Percentiles rank a stretch among this genome's conserved stretches.
These are phyloP conservation scores for Talaromyces amestolkiae DNA, from an alignment of 2,329 filamentous ascomycete species.

Conservation along the genomic window DNA sequence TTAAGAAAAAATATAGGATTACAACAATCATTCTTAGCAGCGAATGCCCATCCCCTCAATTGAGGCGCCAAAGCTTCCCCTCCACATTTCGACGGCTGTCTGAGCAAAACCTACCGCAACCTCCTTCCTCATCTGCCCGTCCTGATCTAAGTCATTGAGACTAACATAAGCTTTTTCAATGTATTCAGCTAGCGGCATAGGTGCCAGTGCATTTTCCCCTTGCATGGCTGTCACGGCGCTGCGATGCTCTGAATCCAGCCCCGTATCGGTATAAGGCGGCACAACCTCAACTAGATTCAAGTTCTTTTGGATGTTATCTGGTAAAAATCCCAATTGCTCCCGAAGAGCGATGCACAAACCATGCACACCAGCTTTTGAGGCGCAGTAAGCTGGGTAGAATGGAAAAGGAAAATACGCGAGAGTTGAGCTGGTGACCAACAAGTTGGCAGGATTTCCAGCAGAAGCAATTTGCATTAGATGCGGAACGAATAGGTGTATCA, in stretches of 20 bases:
- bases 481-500: slow-evolving; percentile 30
- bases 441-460: slow-evolving; percentile 2
- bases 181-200: slow-evolving; percentile 12
- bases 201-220: slow-evolving; percentile 7
- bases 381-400: slow-evolving; percentile 12
- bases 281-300: slow-evolving; percentile 12
- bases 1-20: too few species aligned
- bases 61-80: slow-evolving; percentile 6
- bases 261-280: slow-evolving; percentile 13
- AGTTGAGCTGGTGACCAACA: slow-evolving; percentile 10
- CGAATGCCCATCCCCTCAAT: slow-evolving; percentile 9
- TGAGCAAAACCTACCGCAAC: slow-evolving; percentile 11
- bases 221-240: neutral
- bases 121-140: slow-evolving; percentile 4
- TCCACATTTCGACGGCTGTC: slow-evolving; percentile 2
- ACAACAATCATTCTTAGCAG: neutral
- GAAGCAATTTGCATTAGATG: slow-evolving; percentile 1
- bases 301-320: slow-evolving; percentile 5
- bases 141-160: slow-evolving; percentile 3
- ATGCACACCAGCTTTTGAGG: slow-evolving; percentile 13
- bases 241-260: neutral
- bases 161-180: neutral
- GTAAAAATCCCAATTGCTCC: slow-evolving; percentile 7
- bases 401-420: slow-evolving; percentile 6
- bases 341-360: slow-evolving; percentile 7